Percentiles rank a stretch among this genome's conserved stretches.
phyloP scores from a whole-genome alignment of 2,329 filamentous ascomycete genomes.

The Colletotrichum magnum region DNA sequence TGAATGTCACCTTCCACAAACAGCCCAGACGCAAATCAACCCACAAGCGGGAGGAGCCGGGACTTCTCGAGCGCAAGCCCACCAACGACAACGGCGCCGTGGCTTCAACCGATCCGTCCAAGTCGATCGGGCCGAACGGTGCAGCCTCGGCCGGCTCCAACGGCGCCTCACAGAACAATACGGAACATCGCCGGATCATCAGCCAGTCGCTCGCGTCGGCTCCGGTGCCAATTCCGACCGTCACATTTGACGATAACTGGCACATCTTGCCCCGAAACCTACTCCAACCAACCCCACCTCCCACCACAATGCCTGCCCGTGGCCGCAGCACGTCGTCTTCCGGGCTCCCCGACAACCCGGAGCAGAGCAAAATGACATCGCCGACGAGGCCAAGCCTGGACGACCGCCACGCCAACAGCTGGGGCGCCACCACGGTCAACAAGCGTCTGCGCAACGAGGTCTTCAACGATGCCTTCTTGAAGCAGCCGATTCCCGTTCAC shows the following conservation, averaged over 20 bases:
- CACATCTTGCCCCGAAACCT: constrained; percentile 92
- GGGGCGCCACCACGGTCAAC: constrained; percentile 95
- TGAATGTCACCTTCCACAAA: constrained; percentile 96
- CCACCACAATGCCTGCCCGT: constrained; percentile 44
- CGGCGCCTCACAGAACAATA: constrained; percentile 22
- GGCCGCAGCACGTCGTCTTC: constrained; percentile 56
- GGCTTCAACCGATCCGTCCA: constrained; percentile 15
- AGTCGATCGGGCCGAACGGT: constrained; percentile 15
- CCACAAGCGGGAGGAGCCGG: constrained; percentile 64
- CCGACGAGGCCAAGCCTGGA: constrained; percentile 61
- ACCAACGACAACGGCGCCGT: constrained; percentile 25
- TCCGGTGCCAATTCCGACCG: constrained; percentile 82
- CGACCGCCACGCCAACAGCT: constrained; percentile 74
- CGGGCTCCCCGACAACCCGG: constrained; percentile 38
- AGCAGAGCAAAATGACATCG: constrained; percentile 17
- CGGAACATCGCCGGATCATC: constrained; percentile 62
- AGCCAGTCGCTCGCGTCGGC: constrained; percentile 82
- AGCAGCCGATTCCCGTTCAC: constrained; percentile 85
- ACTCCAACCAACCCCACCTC: constrained; percentile 71
- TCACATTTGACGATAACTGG: constrained; percentile 93
- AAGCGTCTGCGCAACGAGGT: constrained; percentile 90
- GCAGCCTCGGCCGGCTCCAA: background rate
- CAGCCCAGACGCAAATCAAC: constrained; percentile 76
- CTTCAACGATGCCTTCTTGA: constrained; percentile 90
- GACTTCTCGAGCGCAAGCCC: constrained; percentile 43